Conservation (phyloP, 371 early-diverging fungal species). For the Choanephora cucurbitarum region DNA sequence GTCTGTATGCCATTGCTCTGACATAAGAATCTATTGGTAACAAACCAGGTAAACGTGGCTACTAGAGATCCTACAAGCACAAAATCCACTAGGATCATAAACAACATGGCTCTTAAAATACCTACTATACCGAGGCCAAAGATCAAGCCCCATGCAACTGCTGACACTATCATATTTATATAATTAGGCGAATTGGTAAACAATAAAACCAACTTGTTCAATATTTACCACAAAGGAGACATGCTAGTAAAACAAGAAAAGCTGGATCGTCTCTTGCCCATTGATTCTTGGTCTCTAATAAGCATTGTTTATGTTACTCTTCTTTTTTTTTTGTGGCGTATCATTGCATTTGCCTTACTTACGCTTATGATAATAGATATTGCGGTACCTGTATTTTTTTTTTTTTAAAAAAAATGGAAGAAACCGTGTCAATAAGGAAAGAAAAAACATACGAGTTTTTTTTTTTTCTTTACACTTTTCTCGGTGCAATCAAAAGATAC, state of each 20-base stretch:
- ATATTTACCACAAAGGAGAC: constrained; percentile 59
- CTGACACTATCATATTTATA: constrained; percentile 57
- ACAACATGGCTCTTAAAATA: constrained; percentile 66
- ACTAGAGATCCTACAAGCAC: constrained; percentile 71
- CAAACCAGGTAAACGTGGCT: constrained; percentile 71
- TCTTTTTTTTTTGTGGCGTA: no score
- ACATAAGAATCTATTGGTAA: constrained; percentile 75
- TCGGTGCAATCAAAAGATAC: constrained; percentile 82
- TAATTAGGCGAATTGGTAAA: background rate
- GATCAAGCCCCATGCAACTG: constrained; percentile 76
- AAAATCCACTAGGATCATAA: constrained; percentile 80
- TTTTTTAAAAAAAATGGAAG: no score
- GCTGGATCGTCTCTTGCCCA: constrained; percentile 96
- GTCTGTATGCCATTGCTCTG: constrained; percentile 72
- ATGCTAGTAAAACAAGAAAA: constrained; percentile 73
- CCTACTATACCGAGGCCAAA: constrained; percentile 69
- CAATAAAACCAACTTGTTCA: background rate
- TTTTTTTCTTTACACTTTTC: constrained; percentile 72
- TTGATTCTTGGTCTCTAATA: constrained; percentile 89
- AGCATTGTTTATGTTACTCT: no score
- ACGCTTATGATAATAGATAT: constrained; percentile 92
- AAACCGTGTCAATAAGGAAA: constrained; percentile 53
- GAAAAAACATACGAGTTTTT: no score
- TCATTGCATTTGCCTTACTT: constrained; percentile 6
- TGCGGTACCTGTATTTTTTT: constrained; percentile 82